phyloP scores from a whole-genome alignment of 495 filamentous ascomycete species.

The Hypoxylon trugodes region DNA sequence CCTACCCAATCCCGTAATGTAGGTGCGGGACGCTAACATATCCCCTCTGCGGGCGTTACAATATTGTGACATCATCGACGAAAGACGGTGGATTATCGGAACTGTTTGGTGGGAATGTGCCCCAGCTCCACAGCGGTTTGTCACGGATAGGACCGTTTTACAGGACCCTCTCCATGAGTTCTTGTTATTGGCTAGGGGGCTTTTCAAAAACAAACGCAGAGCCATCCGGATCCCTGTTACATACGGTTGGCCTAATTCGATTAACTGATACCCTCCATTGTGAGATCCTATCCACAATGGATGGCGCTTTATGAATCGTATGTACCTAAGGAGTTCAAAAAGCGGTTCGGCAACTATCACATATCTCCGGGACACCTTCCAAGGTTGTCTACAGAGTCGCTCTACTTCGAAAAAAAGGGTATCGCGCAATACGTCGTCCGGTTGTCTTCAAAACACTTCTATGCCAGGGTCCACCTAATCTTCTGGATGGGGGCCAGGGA shows the following conservation, averaged over 20 bases:
- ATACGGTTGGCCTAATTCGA: slow-evolving; percentile 8
- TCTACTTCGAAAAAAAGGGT: slow-evolving; percentile 7
- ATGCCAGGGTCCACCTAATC: slow-evolving; percentile 8
- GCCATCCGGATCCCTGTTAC: slow-evolving; percentile 9
- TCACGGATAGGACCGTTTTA: slow-evolving; percentile 33
- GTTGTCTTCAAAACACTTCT: neutral
- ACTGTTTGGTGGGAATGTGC: slow-evolving; percentile 10
- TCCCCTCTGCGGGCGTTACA: slow-evolving; percentile 25
- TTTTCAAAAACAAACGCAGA: slow-evolving; percentile 14
- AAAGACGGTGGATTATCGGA: slow-evolving; percentile 33
- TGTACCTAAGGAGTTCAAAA: neutral
- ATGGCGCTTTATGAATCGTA: neutral
- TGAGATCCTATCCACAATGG: slow-evolving; percentile 9
- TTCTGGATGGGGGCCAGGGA: slow-evolving; percentile 6
- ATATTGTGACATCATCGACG: slow-evolving; percentile 37
- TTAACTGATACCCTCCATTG: neutral
- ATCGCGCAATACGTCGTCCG: slow-evolving; percentile 5
- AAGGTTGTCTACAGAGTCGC: slow-evolving; percentile 10
- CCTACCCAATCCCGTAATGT: slow-evolving; percentile 28
- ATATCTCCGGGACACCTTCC: neutral
- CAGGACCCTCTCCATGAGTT: slow-evolving; percentile 2
- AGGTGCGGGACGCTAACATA: slow-evolving; percentile 21
- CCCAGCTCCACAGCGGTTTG: slow-evolving; percentile 35
- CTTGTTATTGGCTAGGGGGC: slow-evolving; percentile 14
- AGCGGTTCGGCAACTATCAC: neutral